Evolutionary conservation across 192 early-diverging fungal species (phyloP).

Genomic region (Gorgonomyces haynaldii): DNA sequence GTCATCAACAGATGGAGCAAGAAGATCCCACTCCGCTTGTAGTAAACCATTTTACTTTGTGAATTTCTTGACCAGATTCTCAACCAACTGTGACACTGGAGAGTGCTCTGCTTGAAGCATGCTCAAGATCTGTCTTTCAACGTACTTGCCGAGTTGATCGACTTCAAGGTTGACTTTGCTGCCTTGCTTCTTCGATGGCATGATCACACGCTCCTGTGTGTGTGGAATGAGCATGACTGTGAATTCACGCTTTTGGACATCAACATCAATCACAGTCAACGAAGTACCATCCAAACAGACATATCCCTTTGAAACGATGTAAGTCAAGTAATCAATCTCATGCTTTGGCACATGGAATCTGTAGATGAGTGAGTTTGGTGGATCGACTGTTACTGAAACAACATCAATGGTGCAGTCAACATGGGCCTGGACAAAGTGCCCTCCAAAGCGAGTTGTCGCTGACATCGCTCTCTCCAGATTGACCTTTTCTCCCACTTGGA

Average conservation of each 20-base stretch:
- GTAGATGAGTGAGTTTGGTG: slow-evolving; percentile 72
- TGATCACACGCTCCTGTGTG: slow-evolving; percentile 67
- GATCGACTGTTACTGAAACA: slow-evolving; percentile 62
- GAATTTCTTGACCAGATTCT: slow-evolving; percentile 4
- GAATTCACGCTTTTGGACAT: slow-evolving; percentile 62
- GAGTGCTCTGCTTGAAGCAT: slow-evolving; percentile 21
- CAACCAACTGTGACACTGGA: not conserved
- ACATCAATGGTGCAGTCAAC: slow-evolving; percentile 80
- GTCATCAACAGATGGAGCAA: no score
- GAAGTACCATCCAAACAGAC: slow-evolving; percentile 90
- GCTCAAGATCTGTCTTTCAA: slow-evolving; percentile 63
- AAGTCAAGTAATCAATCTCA: slow-evolving; percentile 48
- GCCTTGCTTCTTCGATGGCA: slow-evolving; percentile 61
- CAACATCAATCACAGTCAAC: slow-evolving; percentile 83
- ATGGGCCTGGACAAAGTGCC: slow-evolving; percentile 96
- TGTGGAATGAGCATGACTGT: slow-evolving; percentile 93
- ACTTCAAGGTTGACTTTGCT: slow-evolving; percentile 88
- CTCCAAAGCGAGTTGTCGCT: slow-evolving; percentile 79
- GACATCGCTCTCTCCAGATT: slow-evolving; percentile 94
- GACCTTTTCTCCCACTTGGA: slow-evolving; percentile 64
- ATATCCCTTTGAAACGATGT: slow-evolving; percentile 93
- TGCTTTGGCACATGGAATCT: slow-evolving; percentile 45
- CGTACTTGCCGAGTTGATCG: slow-evolving; percentile 95
- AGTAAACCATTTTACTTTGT: not conserved
- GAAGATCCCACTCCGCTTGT: no score